Evolutionary conservation across 164 flowering plant genomes (phyloP), one percentile per base, ranked within the genome.

Genomic region (Annona squamosa): DNA sequence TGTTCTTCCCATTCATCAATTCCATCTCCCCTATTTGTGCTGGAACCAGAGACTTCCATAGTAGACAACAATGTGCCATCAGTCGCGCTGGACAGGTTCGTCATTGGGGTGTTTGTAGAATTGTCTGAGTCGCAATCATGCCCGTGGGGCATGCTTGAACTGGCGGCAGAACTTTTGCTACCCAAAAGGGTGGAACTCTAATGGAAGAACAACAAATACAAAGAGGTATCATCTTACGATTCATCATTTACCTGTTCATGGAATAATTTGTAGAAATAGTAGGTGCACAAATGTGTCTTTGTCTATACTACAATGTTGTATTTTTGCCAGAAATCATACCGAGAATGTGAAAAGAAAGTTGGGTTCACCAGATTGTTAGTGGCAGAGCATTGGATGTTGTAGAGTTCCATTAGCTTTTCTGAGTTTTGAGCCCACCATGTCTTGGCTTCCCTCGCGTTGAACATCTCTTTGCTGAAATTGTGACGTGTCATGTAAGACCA

Each of bases 321-420:
- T 26, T 26, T 26, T 26, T 26, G 37, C 37, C 37, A 26, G 37
- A 26, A 26, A 26, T 26, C 37, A 26, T 26, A 26, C 37, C 37
- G 37, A 26, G 37, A 26, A 3, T 12, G 1, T 26, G 42, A 64
- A 4, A 64, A 64, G 19, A 26, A 19, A 64, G 6, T 19, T 1
- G 6, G 37, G 42, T 17, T 18, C 37, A 64, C 67, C 67, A 19
- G 42, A 26, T 41, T 19, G 4, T 41, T 44, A 10, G 10, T 41
- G 37, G 12, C 3, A 10, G 43, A 19, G 12, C 67, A 19, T 41
- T 19, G 42, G 44, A 64, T 43, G 42, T 12, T 64, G 67, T 64
- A 64, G 67, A 64, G 67, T 64, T 64, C 67, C 42, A 41, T 64
- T 19, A 64, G 37, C 67, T 3, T 64, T 6, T 64, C 67, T 3